Percentiles rank a stretch among this genome's conserved stretches.
Evolutionary conservation across 2,329 filamentous ascomycete genomes (phyloP).

Genomic region (Exophiala aquamarina): DNA sequence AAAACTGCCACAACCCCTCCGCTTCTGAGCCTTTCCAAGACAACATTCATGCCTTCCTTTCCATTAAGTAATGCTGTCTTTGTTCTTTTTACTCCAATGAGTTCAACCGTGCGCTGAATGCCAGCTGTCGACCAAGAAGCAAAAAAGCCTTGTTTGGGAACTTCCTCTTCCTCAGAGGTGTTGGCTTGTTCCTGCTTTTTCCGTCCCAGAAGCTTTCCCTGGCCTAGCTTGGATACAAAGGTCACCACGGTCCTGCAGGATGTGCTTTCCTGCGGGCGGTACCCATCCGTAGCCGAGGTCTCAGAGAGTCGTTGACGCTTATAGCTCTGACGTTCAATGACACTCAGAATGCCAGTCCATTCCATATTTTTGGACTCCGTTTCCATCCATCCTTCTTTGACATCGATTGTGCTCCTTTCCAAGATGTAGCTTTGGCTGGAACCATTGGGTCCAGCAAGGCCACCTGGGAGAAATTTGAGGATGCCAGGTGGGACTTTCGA

Average conservation of each 20-base stretch:
- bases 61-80: constrained; percentile 62
- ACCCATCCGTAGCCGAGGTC: constrained; percentile 6
- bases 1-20: constrained; percentile 69
- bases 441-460: constrained; percentile 57
- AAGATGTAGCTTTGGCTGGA: constrained; percentile 64
- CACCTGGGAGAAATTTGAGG: constrained; percentile 60
- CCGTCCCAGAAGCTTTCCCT: constrained; percentile 52
- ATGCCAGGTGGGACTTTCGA: constrained; percentile 63
- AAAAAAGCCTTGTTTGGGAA: constrained; percentile 57
- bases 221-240: constrained; percentile 60
- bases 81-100: constrained; percentile 61
- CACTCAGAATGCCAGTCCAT: constrained; percentile 64
- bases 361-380: constrained; percentile 65
- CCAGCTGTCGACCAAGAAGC: constrained; percentile 59
- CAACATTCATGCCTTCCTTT: constrained; percentile 66
- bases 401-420: constrained; percentile 62
- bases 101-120: constrained; percentile 63
- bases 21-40: constrained; percentile 61
- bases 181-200: constrained; percentile 33
- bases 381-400: constrained; percentile 65
- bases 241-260: constrained; percentile 63
- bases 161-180: constrained; percentile 49
- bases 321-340: constrained; percentile 62
- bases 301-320: constrained; percentile 40
- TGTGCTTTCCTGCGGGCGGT: constrained; percentile 44